Base-by-base conservation (phyloP, 116 monocot genomes). In the Iris pallida region DNA sequence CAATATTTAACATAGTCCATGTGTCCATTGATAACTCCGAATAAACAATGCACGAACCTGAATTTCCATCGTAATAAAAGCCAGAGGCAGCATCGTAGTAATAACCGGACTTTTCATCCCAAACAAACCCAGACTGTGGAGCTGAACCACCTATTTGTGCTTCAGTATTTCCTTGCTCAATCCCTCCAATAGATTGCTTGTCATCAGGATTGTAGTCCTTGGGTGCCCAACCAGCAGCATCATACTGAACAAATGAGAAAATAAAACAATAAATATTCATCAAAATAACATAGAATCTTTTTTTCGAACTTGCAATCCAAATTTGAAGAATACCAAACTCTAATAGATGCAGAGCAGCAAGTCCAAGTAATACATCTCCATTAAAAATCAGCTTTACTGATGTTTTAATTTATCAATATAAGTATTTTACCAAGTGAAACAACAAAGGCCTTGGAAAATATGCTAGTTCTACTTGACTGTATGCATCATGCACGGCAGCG, bases 31-130 rank as follows among this genome's bases (percentile, higher is more conserved):
- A 30, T 30, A 30, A 30, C 3, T 30, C 30, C 3, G 30, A 30
- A 30, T 30, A 64, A 79, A 51, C 10, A 51, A 63, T 19, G 51
- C 4, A 53, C 78, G 56, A 59, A 96, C 96, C 96, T 69, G 96
- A 80, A 70, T 96, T 96, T 68, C 87, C 92, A 81, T 96, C 96
- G 73, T 96, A 96, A 64, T 96, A 96, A 66, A 96, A 96, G 17
- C 96, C 96, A 65, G 96, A 96, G 69, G 96, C 68, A 48, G 96
- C 89, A 81, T 96, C 96, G 73, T 92, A 92, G 74, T 96, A 96
- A 77, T 96, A 96, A 30, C 96, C 96, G 71, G 96, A 92, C 59
- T 84, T 92, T 79, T 96, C 96, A 78, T 96, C 96, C 92, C 92
- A 96, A 20, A 96, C 87, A 92, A 96, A 96, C 18, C 96, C 96